Conservation (phyloP, 1,139 yeast species). For the Geotrichum armillariae region DNA sequence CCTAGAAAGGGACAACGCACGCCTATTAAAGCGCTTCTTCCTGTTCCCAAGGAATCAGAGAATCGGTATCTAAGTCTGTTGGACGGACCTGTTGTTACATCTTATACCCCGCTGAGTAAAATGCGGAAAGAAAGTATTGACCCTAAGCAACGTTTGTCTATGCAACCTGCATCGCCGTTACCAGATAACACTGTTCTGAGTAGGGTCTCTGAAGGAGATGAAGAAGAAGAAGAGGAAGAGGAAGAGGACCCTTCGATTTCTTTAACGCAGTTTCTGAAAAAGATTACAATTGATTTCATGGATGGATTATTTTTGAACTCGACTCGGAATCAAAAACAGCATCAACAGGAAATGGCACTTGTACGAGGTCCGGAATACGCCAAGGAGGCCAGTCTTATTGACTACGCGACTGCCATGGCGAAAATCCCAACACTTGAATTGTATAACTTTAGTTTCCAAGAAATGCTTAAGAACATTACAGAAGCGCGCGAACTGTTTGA, state of each 20-base stretch:
- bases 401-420: slow-evolving; percentile 32
- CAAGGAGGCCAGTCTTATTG: slow-evolving; percentile 24
- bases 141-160: not conserved
- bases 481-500: slow-evolving; percentile 50
- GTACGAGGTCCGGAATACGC: not conserved
- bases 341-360: slow-evolving; percentile 25
- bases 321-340: slow-evolving; percentile 32
- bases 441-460: slow-evolving; percentile 47
- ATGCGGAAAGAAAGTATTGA: slow-evolving; percentile 16
- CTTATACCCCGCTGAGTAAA: slow-evolving; percentile 17
- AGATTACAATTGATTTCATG: slow-evolving; percentile 37
- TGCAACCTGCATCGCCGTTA: slow-evolving; percentile 10
- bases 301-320: slow-evolving; percentile 36
- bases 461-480: slow-evolving; percentile 46
- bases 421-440: slow-evolving; percentile 37
- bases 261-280: slow-evolving; percentile 34
- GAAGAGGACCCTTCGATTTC: slow-evolving; percentile 24
- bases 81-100: not conserved
- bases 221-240: slow-evolving; percentile 16
- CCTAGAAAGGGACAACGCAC: slow-evolving; percentile 14
- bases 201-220: slow-evolving; percentile 17
- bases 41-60: slow-evolving; percentile 3
- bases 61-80: not conserved
- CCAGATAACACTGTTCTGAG: slow-evolving; percentile 14
- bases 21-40: slow-evolving; percentile 2